These are phyloP conservation scores for Cutaneotrichosporon mucoides DNA, from an alignment of 1,284 basidiomycete genomes.

Conservation along the genomic window DNA sequence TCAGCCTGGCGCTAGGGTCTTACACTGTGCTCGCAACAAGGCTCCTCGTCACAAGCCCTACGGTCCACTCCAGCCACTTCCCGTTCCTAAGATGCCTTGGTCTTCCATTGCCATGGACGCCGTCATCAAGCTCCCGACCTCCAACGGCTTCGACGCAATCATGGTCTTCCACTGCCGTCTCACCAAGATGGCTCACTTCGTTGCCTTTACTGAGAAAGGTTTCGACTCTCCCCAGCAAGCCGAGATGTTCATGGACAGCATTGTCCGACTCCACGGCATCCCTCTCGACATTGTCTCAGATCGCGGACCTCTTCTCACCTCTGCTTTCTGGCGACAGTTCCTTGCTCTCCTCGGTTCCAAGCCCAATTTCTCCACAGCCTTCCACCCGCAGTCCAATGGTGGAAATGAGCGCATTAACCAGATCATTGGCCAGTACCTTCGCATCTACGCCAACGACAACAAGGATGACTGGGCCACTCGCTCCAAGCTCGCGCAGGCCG, in stretches of 20 bases:
- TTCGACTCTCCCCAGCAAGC: background rate
- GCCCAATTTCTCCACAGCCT: constrained; percentile 16
- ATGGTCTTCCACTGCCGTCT: constrained; percentile 51
- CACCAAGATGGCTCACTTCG: constrained; percentile 52
- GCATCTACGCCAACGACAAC: constrained; percentile 34
- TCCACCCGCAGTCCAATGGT: constrained; percentile 32
- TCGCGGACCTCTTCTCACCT: background rate
- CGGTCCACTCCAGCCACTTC: constrained; percentile 49
- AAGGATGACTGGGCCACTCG: constrained; percentile 51
- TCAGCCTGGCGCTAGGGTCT: too few species aligned
- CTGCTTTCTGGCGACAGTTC: constrained; percentile 15
- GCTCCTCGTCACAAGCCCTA: constrained; percentile 26
- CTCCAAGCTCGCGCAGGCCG: constrained; percentile 19
- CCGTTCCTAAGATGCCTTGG: constrained; percentile 35
- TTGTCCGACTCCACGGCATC: constrained; percentile 18
- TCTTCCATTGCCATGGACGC: constrained; percentile 52
- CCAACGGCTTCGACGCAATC: constrained; percentile 47
- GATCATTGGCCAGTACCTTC: constrained; percentile 28
- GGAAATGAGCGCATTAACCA: constrained; percentile 30
- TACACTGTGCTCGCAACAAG: constrained; percentile 52
- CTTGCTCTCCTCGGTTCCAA: background rate
- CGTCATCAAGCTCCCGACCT: constrained; percentile 51
- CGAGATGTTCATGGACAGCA: background rate
- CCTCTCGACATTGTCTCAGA: constrained; percentile 1
- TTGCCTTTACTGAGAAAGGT: constrained; percentile 25